Evolutionary conservation across 495 filamentous ascomycete species (phyloP).

Genomic region (Xylaria longipes): DNA sequence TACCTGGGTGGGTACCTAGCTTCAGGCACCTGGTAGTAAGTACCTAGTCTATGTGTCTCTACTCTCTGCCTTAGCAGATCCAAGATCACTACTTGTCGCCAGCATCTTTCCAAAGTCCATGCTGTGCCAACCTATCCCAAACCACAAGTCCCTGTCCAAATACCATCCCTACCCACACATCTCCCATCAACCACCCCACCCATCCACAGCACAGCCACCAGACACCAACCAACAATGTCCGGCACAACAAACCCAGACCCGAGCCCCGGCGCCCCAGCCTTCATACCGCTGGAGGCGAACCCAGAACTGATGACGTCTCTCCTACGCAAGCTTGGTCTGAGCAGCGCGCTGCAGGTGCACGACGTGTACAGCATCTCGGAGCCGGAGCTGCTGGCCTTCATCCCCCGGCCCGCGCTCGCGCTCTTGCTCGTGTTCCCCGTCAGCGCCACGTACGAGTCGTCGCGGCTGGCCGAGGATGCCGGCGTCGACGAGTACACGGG

Average conservation of each 20-base stretch:
- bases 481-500: slow-evolving; percentile 47
- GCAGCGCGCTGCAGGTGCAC: slow-evolving; percentile 69
- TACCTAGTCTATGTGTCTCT: neutral
- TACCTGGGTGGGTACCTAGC: no score
- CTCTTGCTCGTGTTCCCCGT: slow-evolving; percentile 87
- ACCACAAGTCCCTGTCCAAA: neutral
- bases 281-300: slow-evolving; percentile 66
- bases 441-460: slow-evolving; percentile 70
- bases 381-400: slow-evolving; percentile 75
- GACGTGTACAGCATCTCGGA: slow-evolving; percentile 87
- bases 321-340: slow-evolving; percentile 76
- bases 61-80: neutral
- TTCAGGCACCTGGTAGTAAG: neutral
- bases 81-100: neutral
- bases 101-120: neutral
- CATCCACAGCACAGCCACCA: no score
- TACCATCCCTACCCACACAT: neutral
- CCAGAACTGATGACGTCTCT: slow-evolving; percentile 81
- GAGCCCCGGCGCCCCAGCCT: slow-evolving; percentile 43
- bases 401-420: slow-evolving; percentile 82
- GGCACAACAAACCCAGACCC: slow-evolving; percentile 43
- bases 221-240: slow-evolving; percentile 39
- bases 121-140: neutral
- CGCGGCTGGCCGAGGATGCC: slow-evolving; percentile 69
- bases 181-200: neutral